phyloP scores from a whole-genome alignment of 106 monocot species.

The Chionographis japonica region DNA sequence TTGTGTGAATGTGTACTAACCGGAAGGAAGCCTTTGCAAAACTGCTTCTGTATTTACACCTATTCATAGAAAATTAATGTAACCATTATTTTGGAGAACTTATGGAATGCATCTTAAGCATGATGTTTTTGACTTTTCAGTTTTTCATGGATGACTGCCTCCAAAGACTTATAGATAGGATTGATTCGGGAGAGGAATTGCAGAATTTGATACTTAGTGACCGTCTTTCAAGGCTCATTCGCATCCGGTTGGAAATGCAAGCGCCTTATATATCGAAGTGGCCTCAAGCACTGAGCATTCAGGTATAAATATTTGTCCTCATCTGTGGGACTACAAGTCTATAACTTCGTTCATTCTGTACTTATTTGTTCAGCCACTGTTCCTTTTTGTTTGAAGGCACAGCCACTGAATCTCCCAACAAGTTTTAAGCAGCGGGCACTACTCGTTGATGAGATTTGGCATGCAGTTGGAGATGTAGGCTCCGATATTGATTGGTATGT shows the following conservation, averaged over 20 bases:
- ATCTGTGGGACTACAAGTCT: neutral
- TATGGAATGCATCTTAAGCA: too few relatives aligned
- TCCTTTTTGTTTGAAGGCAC: constrained; percentile 41
- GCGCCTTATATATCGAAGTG: constrained; percentile 84
- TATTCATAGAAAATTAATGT: neutral
- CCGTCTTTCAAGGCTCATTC: constrained; percentile 67
- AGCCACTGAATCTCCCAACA: constrained; percentile 66
- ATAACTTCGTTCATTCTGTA: neutral
- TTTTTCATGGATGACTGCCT: constrained; percentile 98
- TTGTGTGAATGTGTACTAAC: too few relatives aligned
- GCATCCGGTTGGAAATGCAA: constrained; percentile 81
- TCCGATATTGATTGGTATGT: constrained; percentile 94
- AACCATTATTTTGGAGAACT: too few relatives aligned
- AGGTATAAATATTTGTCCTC: constrained; percentile 29
- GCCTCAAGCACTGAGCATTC: constrained; percentile 97
- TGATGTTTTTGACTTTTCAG: constrained; percentile 19
- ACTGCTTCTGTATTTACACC: neutral
- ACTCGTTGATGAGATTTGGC: constrained; percentile 95
- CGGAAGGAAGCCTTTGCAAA: neutral
- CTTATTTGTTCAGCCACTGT: neutral
- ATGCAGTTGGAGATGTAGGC: constrained; percentile 66
- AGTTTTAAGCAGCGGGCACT: constrained; percentile 82
- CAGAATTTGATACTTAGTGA: constrained; percentile 65
- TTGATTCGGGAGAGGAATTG: constrained; percentile 60
- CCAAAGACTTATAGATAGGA: constrained; percentile 61